phyloP scores from a whole-genome alignment of 2,329 filamentous ascomycete species.

The Arthrobotrys megalospora region DNA sequence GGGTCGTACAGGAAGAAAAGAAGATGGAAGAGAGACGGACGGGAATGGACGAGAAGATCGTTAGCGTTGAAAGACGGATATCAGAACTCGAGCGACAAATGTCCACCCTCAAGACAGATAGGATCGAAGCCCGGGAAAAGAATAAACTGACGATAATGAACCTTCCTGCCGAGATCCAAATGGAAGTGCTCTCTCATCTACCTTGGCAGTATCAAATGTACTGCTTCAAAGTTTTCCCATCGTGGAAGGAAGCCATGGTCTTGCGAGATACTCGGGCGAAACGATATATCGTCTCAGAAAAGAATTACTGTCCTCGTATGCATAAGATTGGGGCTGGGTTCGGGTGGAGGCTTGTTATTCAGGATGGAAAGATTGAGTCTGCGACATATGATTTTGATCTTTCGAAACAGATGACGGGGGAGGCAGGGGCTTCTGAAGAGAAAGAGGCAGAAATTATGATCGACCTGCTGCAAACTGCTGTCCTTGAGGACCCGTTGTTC shows the following conservation, averaged over 20 bases:
- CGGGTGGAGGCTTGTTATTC: constrained; percentile 43
- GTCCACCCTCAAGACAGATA: constrained; percentile 26
- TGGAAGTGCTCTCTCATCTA: constrained; percentile 41
- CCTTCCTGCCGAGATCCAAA: constrained; percentile 49
- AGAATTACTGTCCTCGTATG: constrained; percentile 56
- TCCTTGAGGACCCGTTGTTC: constrained; percentile 54
- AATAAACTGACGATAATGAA: constrained; percentile 52
- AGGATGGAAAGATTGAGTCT: constrained; percentile 46
- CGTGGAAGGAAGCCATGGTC: constrained; percentile 45
- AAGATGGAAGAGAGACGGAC: constrained; percentile 35
- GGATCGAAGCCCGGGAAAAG: constrained; percentile 37
- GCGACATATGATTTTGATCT: constrained; percentile 51
- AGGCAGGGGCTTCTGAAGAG: constrained; percentile 3
- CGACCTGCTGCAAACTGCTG: constrained; percentile 42
- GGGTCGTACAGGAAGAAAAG: constrained; percentile 40
- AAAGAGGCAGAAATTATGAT: constrained; percentile 38
- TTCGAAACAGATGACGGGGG: background rate
- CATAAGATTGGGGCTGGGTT: constrained; percentile 45
- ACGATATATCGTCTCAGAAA: constrained; percentile 37
- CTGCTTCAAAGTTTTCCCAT: constrained; percentile 51
- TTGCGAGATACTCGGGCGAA: constrained; percentile 35
- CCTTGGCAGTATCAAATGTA: constrained; percentile 58
- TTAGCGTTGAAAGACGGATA: constrained; percentile 44
- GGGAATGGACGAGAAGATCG: constrained; percentile 40
- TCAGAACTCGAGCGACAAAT: constrained; percentile 36